These are phyloP conservation scores for Coprinopsis marcescibilis DNA, from an alignment of 768 basidiomycete genomes.

Conservation along the genomic window DNA sequence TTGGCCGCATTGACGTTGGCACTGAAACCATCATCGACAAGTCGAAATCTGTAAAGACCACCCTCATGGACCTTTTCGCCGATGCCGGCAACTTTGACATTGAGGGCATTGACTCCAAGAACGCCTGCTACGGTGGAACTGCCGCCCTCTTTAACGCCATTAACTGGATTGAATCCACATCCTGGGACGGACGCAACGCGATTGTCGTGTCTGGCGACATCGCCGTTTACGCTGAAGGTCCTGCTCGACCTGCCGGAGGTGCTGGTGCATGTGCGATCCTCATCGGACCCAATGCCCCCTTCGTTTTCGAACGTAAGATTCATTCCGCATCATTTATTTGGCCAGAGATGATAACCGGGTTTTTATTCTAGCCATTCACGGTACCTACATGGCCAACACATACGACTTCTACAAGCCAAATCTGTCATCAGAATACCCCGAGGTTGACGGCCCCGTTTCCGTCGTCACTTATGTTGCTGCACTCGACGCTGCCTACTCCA, in stretches of 20 bases:
- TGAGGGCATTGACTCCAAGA: slow-evolving; percentile 98
- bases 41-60: slow-evolving; percentile 97
- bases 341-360: neutral
- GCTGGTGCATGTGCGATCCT: slow-evolving; percentile 94
- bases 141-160: slow-evolving; percentile 98
- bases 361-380: slow-evolving; percentile 77
- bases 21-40: slow-evolving; percentile 99
- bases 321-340: slow-evolving; percentile 16
- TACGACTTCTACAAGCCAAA: slow-evolving; percentile 99
- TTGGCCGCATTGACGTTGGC: slow-evolving; percentile 96
- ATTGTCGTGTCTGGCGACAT: slow-evolving; percentile 97
- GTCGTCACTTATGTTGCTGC: slow-evolving; percentile 93
- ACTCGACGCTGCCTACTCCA: slow-evolving; percentile 82
- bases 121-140: slow-evolving; percentile 98
- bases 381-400: slow-evolving; percentile 94
- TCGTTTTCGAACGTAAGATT: slow-evolving; percentile 86
- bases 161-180: slow-evolving; percentile 95
- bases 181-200: slow-evolving; percentile 97
- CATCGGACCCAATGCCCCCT: slow-evolving; percentile 93
- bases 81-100: slow-evolving; percentile 92
- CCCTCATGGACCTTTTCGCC: slow-evolving; percentile 96
- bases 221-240: slow-evolving; percentile 95
- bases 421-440: slow-evolving; percentile 90
- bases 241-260: slow-evolving; percentile 93
- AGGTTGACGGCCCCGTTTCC: slow-evolving; percentile 95